Evolutionary conservation across 2,329 filamentous ascomycete genomes (phyloP).

Genomic region (Arthrobotrys conoides): DNA sequence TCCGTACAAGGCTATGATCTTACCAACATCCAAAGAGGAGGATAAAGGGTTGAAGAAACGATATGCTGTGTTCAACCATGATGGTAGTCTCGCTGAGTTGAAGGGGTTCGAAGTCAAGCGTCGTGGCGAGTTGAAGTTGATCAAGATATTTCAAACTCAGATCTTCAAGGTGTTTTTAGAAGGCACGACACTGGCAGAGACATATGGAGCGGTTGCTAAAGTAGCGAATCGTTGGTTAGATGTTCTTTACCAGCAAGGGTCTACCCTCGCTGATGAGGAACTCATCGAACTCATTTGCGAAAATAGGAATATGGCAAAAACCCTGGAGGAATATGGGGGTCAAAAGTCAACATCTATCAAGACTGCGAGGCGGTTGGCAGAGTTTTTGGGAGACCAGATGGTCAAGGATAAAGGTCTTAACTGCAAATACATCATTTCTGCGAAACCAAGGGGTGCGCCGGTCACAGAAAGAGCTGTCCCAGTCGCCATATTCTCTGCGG

Average conservation of each 20-base stretch:
- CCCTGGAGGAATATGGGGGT: conserved; percentile 91
- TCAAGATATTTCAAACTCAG: conserved; percentile 99
- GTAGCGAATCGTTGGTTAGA: conserved; percentile 98
- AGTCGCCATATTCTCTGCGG: conserved; percentile 96
- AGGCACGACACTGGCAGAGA: conserved; percentile 86
- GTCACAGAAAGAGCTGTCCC: conserved; percentile 95
- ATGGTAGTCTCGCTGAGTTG: conserved; percentile 92
- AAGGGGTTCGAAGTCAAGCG: conserved; percentile 99
- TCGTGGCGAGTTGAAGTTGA: conserved; percentile 96
- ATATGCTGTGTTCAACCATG: conserved; percentile 98
- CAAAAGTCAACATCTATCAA: conserved; percentile 99
- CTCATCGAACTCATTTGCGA: conserved; percentile 99
- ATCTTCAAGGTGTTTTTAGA: conserved; percentile 99
- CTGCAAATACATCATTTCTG: conserved; percentile 99
- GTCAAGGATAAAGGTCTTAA: conserved; percentile 98
- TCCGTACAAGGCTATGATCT: conserved; percentile 95
- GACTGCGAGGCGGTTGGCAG: conserved; percentile 91
- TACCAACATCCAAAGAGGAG: conserved; percentile 97
- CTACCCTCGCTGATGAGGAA: conserved; percentile 93
- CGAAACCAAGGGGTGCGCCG: conserved; percentile 85
- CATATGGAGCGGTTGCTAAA: conserved; percentile 90
- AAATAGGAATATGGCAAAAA: conserved; percentile 98
- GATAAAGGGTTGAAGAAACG: conserved; percentile 99
- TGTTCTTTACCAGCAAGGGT: conserved; percentile 88
- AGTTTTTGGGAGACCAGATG: conserved; percentile 98